Percentiles rank a stretch among this genome's conserved stretches.
phyloP scores from a whole-genome alignment of 1,139 yeast species.

The Sugiyamaella paludigena region DNA sequence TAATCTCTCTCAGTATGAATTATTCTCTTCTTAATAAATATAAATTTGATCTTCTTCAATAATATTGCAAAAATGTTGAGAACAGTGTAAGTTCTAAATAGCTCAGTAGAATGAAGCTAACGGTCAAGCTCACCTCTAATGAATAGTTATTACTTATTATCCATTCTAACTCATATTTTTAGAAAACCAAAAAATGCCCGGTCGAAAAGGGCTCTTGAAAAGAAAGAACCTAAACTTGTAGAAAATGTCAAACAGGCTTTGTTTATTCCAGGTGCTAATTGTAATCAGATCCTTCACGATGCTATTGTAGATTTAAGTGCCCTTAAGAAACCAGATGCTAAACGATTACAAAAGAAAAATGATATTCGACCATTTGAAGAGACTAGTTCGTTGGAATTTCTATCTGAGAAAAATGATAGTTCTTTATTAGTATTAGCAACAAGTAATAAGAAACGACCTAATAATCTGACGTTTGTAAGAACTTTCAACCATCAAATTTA shows the following conservation, averaged over 20 bases:
- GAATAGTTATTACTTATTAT: too few relatives aligned
- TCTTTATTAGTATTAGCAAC: conserved; percentile 81
- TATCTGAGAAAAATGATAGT: conserved; percentile 89
- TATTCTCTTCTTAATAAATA: background rate
- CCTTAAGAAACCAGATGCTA: conserved; percentile 85
- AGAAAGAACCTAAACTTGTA: conserved; percentile 80
- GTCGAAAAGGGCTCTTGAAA: conserved; percentile 89
- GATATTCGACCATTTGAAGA: conserved; percentile 94
- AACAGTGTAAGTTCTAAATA: conserved; percentile 21
- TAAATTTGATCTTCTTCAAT: background rate
- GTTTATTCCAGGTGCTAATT: conserved; percentile 85
- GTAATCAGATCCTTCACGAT: conserved; percentile 79
- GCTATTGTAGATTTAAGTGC: conserved; percentile 88
- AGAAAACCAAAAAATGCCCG: conserved; percentile 91
- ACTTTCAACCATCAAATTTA: conserved; percentile 86
- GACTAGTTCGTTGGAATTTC: conserved; percentile 79
- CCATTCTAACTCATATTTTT: background rate
- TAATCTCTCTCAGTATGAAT: too few relatives aligned
- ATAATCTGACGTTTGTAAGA: conserved; percentile 81
- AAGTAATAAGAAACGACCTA: conserved; percentile 89
- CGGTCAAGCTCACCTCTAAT: too few relatives aligned
- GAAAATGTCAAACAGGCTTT: conserved; percentile 90
- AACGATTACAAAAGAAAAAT: conserved; percentile 84
- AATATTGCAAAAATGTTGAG: conserved; percentile 17
- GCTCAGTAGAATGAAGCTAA: too few relatives aligned